Base-by-base conservation (phyloP, 75 land plant genomes). In the Selaginella moellendorffii region DNA sequence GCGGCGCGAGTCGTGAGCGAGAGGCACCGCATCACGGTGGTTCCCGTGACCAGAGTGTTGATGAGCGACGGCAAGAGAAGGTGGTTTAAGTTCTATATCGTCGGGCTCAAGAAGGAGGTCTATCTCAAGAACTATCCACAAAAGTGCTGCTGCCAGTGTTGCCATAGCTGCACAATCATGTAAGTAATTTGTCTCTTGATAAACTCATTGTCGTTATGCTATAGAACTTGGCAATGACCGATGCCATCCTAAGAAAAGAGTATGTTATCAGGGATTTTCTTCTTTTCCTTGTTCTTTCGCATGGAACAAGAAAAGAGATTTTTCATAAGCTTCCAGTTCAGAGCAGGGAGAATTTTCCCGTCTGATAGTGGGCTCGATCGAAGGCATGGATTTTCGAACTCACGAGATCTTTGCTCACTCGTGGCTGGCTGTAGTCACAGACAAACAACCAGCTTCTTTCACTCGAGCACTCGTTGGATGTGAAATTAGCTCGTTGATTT, bases 11-110 rank as follows among this genome's bases (percentile, higher is more conserved):
- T 95, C 26, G 77, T 95, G 28, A 81, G 89, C 29, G 96, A 95
- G 71, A 74, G 99, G 65, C 96, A 95, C 58, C 69, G 63, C 20
- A 80, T 95, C 64, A 87, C 80, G 19, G 78, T 89, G 24, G 87
- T 95, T 23, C 99, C 99, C 8, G 96, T 95, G 26, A 95, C 90
- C 1, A 84, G 99, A 1, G 96, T 95, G 19, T 74, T 79, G 62
- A 84, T 95, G 83, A 31, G 75, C 52, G 77, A 82, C 61, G 67
- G 79, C 26, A 54, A 72, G 27, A 66, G 69, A 18, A 5, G 14
- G 14, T 89, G 82, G 42, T 89, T 89, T 79, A 80, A 78, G 54
- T 95, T 95, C 77, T 95, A 83, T 53, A 77, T 95, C 0, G 66
- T 95, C 58, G 99, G 99, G 8, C 63, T 77, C 30, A 74, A 80